Base-by-base conservation (phyloP, 179 eudicot genomes). In the Sideroxylon spinosum region DNA sequence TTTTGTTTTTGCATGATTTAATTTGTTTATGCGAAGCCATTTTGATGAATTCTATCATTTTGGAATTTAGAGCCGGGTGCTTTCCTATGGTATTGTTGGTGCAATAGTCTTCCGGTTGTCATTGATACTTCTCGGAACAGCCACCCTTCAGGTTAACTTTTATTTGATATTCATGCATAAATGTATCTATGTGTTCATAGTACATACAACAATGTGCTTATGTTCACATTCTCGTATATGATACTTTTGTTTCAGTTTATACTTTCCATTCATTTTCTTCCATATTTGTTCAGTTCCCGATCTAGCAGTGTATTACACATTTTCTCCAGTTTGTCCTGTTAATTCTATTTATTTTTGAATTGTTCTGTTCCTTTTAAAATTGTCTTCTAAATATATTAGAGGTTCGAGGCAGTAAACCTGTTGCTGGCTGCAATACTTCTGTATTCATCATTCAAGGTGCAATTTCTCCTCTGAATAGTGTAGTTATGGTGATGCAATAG, bases 51-150 rank as follows among this genome's bases (percentile, higher is more conserved):
- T 49, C 55, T 61, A 32, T 73, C 28, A 50, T 79, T 55, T 76
- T 79, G 80, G 68, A 64, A 78, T 68, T 63, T 81, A 95, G 98
- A 93, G 80, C 76, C 91, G 93, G 68, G 98, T 95, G 83, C 97
- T 95, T 74, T 89, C 98, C 60, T 95, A 91, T 82, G 98, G 98
- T 64, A 90, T 95, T 74, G 98, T 87, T 78, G 98, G 98, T 61
- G 98, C 98, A 52, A 69, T 95, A 78, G 56, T 95, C 76, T 93
- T 95, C 79, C 95, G 98, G 52, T 84, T 91, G 80, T 81, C 97
- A 63, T 61, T 95, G 74, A 95, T 95, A 87, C 91, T 95, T 83
- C 91, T 95, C 60, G 98, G 98, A 81, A 82, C 95, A 68, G 98
- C 90, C 83, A 90, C 98, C 69, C 91, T 95, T 84, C 95, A 95